Conservation (phyloP, 2,329 filamentous ascomycete species). For the Raffaelea albimanens region DNA sequence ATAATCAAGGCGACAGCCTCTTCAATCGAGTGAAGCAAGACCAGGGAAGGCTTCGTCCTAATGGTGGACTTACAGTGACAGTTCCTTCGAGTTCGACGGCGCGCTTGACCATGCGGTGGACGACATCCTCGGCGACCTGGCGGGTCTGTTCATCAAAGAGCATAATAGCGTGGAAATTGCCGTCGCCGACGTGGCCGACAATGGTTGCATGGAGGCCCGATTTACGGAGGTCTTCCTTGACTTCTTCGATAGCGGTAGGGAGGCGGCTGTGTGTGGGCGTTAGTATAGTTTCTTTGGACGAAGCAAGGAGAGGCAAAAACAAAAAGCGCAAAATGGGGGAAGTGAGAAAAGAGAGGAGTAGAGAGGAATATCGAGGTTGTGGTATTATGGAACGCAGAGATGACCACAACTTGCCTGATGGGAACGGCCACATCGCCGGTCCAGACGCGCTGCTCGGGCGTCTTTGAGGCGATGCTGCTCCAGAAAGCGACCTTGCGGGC, state of each 20-base stretch:
- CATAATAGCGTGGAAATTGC: conserved; percentile 55
- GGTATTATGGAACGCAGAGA: too few relatives aligned
- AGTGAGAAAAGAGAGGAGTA: too few relatives aligned
- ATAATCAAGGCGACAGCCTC: too few relatives aligned
- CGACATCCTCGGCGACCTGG: conserved; percentile 56
- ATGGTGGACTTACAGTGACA: conserved; percentile 46
- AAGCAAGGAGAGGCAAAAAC: too few relatives aligned
- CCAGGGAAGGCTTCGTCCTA: too few relatives aligned
- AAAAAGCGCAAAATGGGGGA: too few relatives aligned
- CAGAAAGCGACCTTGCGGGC: conserved; percentile 78
- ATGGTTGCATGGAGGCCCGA: conserved; percentile 67
- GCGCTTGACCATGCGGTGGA: conserved; percentile 78
- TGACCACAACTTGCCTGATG: conserved; percentile 28
- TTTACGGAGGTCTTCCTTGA: conserved; percentile 56
- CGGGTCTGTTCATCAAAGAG: conserved; percentile 58
- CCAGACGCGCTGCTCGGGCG: conserved; percentile 65
- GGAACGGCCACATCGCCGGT: conserved; percentile 82
- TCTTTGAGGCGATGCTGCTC: conserved; percentile 63
- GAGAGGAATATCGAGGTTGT: too few relatives aligned
- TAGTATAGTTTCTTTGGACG: too few relatives aligned
- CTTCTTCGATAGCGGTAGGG: conserved; percentile 69
- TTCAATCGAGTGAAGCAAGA: too few relatives aligned
- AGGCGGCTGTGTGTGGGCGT: too few relatives aligned
- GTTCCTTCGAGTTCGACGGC: conserved; percentile 80
- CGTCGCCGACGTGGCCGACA: conserved; percentile 63